Evolutionary conservation across 345 rosid species (phyloP).

Genomic region (Boechera retrofracta): DNA sequence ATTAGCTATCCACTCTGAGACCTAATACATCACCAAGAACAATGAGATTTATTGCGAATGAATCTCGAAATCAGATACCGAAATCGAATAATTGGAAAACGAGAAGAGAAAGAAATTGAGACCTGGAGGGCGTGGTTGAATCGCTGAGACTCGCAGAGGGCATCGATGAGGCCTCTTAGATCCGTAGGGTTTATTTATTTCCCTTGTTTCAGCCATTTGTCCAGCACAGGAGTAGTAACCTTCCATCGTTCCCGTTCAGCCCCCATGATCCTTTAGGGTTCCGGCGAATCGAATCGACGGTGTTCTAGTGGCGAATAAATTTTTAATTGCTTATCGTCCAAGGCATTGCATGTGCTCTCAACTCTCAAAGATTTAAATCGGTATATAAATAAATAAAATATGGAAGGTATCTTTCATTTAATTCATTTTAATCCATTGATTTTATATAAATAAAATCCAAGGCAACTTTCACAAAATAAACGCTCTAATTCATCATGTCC

Average conservation of each 20-base stretch:
- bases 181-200: constrained; percentile 17
- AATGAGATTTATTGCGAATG: not conserved
- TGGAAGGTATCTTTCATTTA: not conserved
- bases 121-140: constrained; percentile 30
- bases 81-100: not conserved
- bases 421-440: not conserved
- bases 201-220: constrained; percentile 28
- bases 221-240: constrained; percentile 11
- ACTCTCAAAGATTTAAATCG: not conserved
- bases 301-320: not conserved
- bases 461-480: too few species aligned
- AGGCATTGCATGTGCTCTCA: constrained; percentile 18
- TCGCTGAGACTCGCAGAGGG: constrained; percentile 23
- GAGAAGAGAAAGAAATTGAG: not conserved
- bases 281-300: constrained; percentile 8
- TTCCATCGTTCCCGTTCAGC: not conserved
- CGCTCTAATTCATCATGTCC: too few species aligned
- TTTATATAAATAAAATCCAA: too few species aligned
- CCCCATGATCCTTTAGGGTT: constrained; percentile 17
- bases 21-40: constrained; percentile 23
- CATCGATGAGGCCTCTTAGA: constrained; percentile 18
- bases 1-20: constrained; percentile 17
- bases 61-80: not conserved
- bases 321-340: constrained; percentile 12
- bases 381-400: not conserved